Conservation (phyloP, 495 filamentous ascomycete species). For the Daldinia childiae region DNA sequence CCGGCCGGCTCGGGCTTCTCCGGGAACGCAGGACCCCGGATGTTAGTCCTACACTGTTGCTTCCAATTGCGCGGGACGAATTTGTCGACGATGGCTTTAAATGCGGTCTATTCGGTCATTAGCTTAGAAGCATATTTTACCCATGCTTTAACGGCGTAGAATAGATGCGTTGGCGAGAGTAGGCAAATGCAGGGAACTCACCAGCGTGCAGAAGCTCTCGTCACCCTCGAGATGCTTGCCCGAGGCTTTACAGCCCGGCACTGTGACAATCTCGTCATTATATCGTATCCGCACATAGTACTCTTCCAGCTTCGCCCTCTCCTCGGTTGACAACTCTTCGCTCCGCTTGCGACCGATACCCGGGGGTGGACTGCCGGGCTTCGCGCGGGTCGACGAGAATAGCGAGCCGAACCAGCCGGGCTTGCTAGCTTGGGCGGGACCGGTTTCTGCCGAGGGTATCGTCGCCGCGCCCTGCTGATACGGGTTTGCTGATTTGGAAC, state of each 20-base stretch:
- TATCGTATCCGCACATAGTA: constrained; percentile 96
- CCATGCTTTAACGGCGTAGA: neutral
- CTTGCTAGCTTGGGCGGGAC: constrained; percentile 24
- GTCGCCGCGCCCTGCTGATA: constrained; percentile 1
- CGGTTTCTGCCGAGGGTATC: constrained; percentile 12
- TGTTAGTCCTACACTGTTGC: constrained; percentile 73
- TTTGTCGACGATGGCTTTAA: constrained; percentile 91
- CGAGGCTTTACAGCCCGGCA: constrained; percentile 79
- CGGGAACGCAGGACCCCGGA: constrained; percentile 65
- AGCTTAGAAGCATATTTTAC: constrained; percentile 2
- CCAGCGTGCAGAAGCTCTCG: constrained; percentile 90
- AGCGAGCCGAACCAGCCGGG: constrained; percentile 59
- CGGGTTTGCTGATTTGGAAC: neutral
- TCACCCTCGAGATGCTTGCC: constrained; percentile 91
- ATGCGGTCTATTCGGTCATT: constrained; percentile 68
- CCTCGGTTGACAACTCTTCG: constrained; percentile 56
- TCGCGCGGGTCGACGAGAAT: constrained; percentile 47
- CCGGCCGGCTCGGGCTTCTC: constrained; percentile 64
- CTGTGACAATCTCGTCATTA: constrained; percentile 81
- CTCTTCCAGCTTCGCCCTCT: constrained; percentile 65
- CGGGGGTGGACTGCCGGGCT: constrained; percentile 40
- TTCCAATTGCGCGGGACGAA: constrained; percentile 87
- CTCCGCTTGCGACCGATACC: constrained; percentile 63
- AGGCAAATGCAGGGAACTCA: constrained; percentile 50
- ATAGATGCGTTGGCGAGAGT: neutral